Evolutionary conservation across 345 rosid species (phyloP).

Genomic region (Brassica carinata): DNA sequence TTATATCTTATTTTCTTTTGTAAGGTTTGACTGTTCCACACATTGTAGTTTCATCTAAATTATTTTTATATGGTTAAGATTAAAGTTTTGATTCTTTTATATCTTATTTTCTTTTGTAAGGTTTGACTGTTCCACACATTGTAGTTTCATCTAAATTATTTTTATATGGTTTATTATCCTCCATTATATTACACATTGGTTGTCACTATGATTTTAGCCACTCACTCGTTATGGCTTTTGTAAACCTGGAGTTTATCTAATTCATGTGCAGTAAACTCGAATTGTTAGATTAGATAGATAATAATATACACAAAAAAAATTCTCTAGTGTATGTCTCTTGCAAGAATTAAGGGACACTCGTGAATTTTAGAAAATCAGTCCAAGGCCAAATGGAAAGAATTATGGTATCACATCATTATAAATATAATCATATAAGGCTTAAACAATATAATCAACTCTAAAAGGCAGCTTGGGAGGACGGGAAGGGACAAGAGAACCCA

Average conservation of each 20-base stretch:
- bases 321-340: constrained; percentile 45
- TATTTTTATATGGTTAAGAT: not conserved
- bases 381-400: constrained; percentile 17
- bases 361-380: constrained; percentile 18
- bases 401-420: not conserved
- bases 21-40: not conserved
- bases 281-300: constrained; percentile 20
- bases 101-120: not conserved
- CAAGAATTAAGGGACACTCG: constrained; percentile 42
- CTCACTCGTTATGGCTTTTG: not conserved
- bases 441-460: constrained; percentile 7
- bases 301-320: not conserved
- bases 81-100: not conserved
- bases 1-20: not conserved
- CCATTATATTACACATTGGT: not conserved
- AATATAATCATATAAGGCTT: not conserved
- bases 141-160: not conserved
- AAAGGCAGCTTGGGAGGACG: constrained; percentile 16
- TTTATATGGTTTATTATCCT: not conserved
- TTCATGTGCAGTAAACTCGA: constrained; percentile 35
- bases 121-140: not conserved
- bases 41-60: not conserved
- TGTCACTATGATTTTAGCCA: constrained; percentile 14
- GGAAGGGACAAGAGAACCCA: constrained; percentile 37
- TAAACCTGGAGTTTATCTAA: not conserved